Evolutionary conservation across 2,329 filamentous ascomycete species (phyloP).

Genomic region (Colletotrichum musae): DNA sequence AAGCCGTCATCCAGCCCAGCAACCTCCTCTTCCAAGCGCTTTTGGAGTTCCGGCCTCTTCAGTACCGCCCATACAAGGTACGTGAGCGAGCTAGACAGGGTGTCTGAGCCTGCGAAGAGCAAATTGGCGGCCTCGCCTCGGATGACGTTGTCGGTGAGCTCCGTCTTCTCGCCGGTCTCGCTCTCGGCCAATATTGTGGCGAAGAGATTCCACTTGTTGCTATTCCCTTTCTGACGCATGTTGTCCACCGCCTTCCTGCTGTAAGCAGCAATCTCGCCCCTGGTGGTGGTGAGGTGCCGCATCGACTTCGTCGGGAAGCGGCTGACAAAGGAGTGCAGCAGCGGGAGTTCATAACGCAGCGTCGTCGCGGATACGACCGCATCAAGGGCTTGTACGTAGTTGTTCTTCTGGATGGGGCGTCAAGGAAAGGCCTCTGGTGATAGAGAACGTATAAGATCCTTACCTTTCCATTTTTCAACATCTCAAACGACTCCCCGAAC

Average conservation of each 20-base stretch:
- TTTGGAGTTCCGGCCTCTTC: constrained; percentile 48
- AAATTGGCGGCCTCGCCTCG: constrained; percentile 56
- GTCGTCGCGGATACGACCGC: background rate
- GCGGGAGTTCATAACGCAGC: constrained; percentile 6
- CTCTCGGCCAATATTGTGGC: constrained; percentile 12
- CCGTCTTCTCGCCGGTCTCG: constrained; percentile 17
- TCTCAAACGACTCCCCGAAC: constrained; percentile 69
- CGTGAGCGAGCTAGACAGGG: constrained; percentile 64
- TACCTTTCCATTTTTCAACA: constrained; percentile 66
- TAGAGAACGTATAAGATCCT: constrained; percentile 10
- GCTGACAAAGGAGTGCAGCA: background rate
- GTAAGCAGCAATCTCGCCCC: background rate
- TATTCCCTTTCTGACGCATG: background rate
- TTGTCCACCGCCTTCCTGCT: constrained; percentile 23
- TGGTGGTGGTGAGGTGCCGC: background rate
- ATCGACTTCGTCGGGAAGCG: background rate
- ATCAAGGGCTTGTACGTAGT: background rate
- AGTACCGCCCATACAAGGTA: constrained; percentile 61
- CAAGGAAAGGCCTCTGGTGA: background rate
- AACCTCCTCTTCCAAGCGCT: constrained; percentile 53
- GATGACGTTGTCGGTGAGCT: constrained; percentile 50
- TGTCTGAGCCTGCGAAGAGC: constrained; percentile 67
- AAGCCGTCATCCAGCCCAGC: constrained; percentile 40
- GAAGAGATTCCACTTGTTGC: constrained; percentile 26
- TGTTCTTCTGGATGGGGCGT: constrained; percentile 4